These are phyloP conservation scores for Calvatia gigantea DNA, from an alignment of 768 basidiomycete species.

Conservation along the genomic window DNA sequence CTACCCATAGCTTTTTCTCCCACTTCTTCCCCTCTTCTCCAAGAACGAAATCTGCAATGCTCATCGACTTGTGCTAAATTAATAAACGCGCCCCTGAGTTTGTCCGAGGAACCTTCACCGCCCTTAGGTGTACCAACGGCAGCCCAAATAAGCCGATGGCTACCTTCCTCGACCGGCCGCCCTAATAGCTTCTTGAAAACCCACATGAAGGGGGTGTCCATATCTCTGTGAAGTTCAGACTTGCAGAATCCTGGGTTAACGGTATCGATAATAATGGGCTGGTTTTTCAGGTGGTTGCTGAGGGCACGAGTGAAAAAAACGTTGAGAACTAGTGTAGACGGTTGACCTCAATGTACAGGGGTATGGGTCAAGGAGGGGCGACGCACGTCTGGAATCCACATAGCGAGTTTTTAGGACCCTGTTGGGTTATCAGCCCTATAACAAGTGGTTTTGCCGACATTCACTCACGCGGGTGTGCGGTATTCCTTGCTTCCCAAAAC, in stretches of 20 bases:
- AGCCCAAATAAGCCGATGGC: constrained; percentile 30
- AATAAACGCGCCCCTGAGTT: constrained; percentile 27
- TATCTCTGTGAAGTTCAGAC: constrained; percentile 27
- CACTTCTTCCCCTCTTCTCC: constrained; percentile 21
- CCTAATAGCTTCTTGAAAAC: constrained; percentile 23
- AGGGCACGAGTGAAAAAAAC: constrained; percentile 38
- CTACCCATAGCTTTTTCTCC: constrained; percentile 29
- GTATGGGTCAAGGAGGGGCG: not conserved
- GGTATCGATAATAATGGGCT: constrained; percentile 30
- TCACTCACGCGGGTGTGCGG: constrained; percentile 16
- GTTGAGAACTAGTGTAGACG: constrained; percentile 34
- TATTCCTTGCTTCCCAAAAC: constrained; percentile 27
- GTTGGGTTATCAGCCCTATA: not conserved
- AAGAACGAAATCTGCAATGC: constrained; percentile 26
- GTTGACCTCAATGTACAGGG: not conserved
- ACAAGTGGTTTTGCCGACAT: not conserved
- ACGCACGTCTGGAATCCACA: constrained; percentile 29
- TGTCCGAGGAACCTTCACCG: not conserved
- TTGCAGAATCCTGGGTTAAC: constrained; percentile 44
- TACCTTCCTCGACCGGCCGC: constrained; percentile 35
- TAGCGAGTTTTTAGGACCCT: constrained; percentile 20
- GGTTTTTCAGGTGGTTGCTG: constrained; percentile 24
- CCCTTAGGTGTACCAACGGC: constrained; percentile 21
- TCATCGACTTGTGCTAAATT: constrained; percentile 22
- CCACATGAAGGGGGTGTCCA: not conserved